Percentiles rank a stretch among this genome's conserved stretches.
Evolutionary conservation across 192 early-diverging fungal genomes (phyloP).

Genomic region (Lobosporangium transversale): DNA sequence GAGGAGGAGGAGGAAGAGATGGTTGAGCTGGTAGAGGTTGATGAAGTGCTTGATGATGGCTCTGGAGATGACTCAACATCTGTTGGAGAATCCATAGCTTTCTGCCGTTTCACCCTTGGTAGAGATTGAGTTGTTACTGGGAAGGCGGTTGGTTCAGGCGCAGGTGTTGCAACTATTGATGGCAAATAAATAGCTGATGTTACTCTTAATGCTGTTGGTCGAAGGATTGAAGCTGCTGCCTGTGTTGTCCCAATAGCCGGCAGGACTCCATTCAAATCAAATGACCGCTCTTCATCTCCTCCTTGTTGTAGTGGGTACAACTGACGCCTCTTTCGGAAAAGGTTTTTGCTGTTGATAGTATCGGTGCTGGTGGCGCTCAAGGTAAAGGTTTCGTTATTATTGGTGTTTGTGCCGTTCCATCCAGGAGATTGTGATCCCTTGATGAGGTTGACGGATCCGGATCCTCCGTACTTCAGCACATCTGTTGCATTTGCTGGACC

Average conservation of each 20-base stretch:
- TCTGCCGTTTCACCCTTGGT: constrained; percentile 5
- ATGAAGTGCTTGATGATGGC: not conserved
- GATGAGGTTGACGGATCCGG: constrained; percentile 42
- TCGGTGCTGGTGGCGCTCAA: constrained; percentile 5
- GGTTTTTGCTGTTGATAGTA: not conserved
- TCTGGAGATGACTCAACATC: not conserved
- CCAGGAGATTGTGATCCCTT: not conserved
- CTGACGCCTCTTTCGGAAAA: not conserved
- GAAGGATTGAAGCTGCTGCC: not conserved
- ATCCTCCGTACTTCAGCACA: constrained; percentile 30
- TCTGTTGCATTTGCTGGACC: constrained; percentile 42
- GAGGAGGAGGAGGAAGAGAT: constrained; percentile 7
- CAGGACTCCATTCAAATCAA: not conserved
- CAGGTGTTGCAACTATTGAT: too few species aligned
- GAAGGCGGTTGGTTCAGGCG: not conserved
- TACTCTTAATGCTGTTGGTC: not conserved
- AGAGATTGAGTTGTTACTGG: not conserved
- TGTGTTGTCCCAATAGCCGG: not conserved
- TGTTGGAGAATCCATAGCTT: not conserved
- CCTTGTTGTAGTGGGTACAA: not conserved
- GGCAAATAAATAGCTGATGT: not conserved
- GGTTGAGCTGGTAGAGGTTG: not conserved
- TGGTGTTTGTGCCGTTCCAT: constrained; percentile 17
- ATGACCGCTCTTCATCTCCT: not conserved
- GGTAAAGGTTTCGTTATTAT: constrained; percentile 6